phyloP scores from a whole-genome alignment of 2,329 filamentous ascomycete genomes.

The Aspergillus intermedius region DNA sequence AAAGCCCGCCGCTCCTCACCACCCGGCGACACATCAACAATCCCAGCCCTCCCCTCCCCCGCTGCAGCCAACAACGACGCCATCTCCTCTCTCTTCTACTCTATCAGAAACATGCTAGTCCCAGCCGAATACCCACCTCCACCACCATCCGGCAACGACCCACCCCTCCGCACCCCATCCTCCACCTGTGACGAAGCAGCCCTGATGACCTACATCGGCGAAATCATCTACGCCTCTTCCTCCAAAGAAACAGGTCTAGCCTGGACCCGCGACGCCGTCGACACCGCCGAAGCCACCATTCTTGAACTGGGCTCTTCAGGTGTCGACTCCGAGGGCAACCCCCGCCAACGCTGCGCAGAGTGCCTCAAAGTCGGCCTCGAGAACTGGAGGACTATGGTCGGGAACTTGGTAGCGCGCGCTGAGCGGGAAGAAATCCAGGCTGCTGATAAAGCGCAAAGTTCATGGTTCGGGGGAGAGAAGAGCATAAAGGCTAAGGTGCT shows the following conservation, averaged over 20 bases:
- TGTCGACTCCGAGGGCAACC: slow-evolving; percentile 26
- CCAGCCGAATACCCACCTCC: slow-evolving; percentile 62
- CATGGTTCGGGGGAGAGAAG: slow-evolving; percentile 30
- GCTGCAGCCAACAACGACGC: slow-evolving; percentile 19
- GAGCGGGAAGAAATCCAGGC: slow-evolving; percentile 30
- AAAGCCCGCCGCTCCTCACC: slow-evolving; percentile 62
- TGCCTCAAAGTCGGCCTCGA: slow-evolving; percentile 69
- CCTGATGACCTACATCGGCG: slow-evolving; percentile 83
- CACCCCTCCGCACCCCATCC: slow-evolving; percentile 57
- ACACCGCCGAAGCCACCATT: slow-evolving; percentile 64
- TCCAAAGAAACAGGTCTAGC: slow-evolving; percentile 64
- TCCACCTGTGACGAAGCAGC: slow-evolving; percentile 79
- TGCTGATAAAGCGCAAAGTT: slow-evolving; percentile 23
- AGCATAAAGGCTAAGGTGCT: slow-evolving; percentile 21
- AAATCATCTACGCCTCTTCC: slow-evolving; percentile 76
- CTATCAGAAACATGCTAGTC: slow-evolving; percentile 40
- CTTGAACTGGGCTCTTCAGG: slow-evolving; percentile 22
- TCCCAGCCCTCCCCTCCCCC: slow-evolving; percentile 17
- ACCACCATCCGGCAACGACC: slow-evolving; percentile 61
- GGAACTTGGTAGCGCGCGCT: slow-evolving; percentile 48
- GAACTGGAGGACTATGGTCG: slow-evolving; percentile 81
- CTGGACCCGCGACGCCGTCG: slow-evolving; percentile 86
- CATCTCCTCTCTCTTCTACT: slow-evolving; percentile 29
- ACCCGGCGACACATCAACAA: slow-evolving; percentile 21
- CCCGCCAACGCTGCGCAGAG: slow-evolving; percentile 61